phyloP scores from a whole-genome alignment of 257 asterid species.

The Solanum ossicruentum region DNA sequence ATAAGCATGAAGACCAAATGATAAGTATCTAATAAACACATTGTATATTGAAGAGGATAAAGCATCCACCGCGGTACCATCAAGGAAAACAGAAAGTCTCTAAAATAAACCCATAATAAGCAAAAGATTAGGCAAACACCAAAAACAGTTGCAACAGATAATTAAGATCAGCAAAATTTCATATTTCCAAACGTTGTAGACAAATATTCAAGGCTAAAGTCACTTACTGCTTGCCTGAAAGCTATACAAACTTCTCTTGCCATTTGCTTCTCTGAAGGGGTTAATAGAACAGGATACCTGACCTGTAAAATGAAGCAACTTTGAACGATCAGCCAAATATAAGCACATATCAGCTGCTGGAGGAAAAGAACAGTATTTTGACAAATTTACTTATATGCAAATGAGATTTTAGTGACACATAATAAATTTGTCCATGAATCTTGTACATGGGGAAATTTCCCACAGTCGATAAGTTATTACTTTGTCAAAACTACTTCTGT shows the following conservation, averaged over 20 bases:
- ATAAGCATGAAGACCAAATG: not conserved
- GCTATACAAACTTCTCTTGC: conserved; percentile 96
- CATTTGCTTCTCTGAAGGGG: conserved; percentile 94
- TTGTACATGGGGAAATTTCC: not conserved
- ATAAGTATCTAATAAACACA: not conserved
- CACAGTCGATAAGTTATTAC: not conserved
- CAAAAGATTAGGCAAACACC: not conserved
- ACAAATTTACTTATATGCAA: not conserved
- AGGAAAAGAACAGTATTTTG: not conserved
- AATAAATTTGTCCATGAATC: not conserved
- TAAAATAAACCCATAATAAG: not conserved
- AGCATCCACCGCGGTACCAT: not conserved
- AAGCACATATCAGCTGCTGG: not conserved
- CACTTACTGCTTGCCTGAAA: conserved; percentile 90
- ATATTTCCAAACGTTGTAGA: not conserved
- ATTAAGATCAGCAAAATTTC: not conserved
- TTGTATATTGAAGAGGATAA: not conserved
- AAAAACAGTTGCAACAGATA: not conserved
- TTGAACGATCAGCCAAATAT: not conserved
- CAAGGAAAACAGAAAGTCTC: not conserved
- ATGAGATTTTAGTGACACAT: not conserved
- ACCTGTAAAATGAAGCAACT: conserved; percentile 39
- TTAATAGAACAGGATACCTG: conserved; percentile 91
- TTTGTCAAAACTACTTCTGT: not conserved
- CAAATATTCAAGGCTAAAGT: not conserved